A percentile compares a stretch with the other conserved stretches of the same genome.
phyloP scores from a whole-genome alignment of 179 eudicot species.

The Actinidia polygama region DNA sequence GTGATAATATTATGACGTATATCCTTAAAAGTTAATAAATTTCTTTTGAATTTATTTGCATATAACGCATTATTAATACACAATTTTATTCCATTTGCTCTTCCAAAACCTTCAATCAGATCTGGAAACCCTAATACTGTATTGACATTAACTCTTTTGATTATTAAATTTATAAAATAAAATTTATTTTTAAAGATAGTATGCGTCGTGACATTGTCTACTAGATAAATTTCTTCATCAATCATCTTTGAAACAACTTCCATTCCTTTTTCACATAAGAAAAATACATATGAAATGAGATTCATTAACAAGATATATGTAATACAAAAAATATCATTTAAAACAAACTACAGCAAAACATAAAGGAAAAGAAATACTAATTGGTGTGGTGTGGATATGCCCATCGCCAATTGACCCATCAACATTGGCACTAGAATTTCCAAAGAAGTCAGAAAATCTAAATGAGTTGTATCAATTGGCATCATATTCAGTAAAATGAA shows the following conservation, averaged over 20 bases:
- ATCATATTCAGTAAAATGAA: not conserved
- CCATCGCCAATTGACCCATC: too few species aligned
- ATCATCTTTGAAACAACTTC: not conserved
- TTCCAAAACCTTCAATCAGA: conserved; percentile 8
- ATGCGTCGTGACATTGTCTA: not conserved
- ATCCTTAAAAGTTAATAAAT: conserved; percentile 5
- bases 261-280: too few species aligned
- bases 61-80: conserved; percentile 1
- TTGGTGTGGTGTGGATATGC: too few species aligned
- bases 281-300: not conserved
- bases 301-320: not conserved
- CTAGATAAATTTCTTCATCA: not conserved
- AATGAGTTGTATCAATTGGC: not conserved
- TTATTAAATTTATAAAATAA: not conserved
- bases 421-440: too few species aligned
- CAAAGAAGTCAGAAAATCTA: too few species aligned
- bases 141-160: not conserved
- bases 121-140: not conserved
- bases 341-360: too few species aligned
- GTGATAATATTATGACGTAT: conserved; percentile 12
- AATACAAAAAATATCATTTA: too few species aligned
- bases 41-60: conserved; percentile 11
- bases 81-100: not conserved
- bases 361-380: too few species aligned
- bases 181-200: not conserved